Conservation (phyloP, 371 early-diverging fungal genomes). For the Mortierella sp. region DNA sequence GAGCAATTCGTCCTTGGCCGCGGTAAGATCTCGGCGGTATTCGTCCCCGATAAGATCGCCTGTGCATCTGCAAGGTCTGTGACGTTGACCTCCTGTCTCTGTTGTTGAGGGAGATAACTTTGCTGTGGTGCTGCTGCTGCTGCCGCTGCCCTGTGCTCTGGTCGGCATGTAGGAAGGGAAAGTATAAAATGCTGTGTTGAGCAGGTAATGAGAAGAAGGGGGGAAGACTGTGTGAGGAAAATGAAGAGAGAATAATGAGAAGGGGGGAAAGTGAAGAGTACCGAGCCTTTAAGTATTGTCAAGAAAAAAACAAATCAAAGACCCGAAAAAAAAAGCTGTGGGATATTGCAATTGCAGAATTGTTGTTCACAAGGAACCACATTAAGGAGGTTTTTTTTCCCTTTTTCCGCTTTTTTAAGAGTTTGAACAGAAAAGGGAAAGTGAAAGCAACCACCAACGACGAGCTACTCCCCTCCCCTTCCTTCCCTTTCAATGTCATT, state of each 20-base stretch:
- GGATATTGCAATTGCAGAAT: no score
- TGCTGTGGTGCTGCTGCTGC: neutral
- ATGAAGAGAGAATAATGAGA: neutral
- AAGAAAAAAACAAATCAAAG: no score
- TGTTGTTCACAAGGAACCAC: no score
- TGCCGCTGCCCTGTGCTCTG: no score
- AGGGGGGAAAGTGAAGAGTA: neutral
- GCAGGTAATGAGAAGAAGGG: neutral
- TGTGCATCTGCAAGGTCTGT: neutral
- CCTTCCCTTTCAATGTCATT: no score
- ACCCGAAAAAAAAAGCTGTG: no score
- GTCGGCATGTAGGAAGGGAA: neutral
- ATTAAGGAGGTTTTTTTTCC: no score
- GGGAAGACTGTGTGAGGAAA: neutral
- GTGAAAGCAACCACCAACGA: no score
- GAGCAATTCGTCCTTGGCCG: neutral
- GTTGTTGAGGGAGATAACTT: neutral
- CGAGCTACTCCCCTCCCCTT: no score
- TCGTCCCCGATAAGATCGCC: neutral
- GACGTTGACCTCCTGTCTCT: neutral
- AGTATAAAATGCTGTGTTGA: neutral
- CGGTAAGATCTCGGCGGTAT: neutral
- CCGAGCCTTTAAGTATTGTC: no score
- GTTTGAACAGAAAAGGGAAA: no score
- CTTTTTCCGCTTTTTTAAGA: no score